A percentile compares a stretch with the other conserved stretches of the same genome.
Evolutionary conservation across 768 basidiomycete species (phyloP).

Genomic region (Serendipita sp.): DNA sequence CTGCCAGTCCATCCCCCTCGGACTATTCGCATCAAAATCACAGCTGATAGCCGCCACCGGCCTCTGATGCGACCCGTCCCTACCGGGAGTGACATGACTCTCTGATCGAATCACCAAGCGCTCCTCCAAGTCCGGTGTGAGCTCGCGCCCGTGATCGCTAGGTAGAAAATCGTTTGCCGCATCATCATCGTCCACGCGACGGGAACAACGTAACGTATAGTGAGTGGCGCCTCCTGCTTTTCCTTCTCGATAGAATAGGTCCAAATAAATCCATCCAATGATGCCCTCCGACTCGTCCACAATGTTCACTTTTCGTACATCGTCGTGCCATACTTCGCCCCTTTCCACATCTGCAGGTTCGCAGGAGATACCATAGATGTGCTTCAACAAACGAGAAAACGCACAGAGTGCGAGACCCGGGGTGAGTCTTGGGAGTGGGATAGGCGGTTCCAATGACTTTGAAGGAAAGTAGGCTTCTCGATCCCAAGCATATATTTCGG

Average conservation of each 20-base stretch:
- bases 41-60: slow-evolving; percentile 85
- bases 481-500: slow-evolving; percentile 86
- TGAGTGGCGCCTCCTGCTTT: slow-evolving; percentile 90
- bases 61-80: slow-evolving; percentile 64
- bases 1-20: slow-evolving; percentile 67
- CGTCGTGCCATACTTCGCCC: slow-evolving; percentile 79
- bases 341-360: slow-evolving; percentile 48
- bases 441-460: slow-evolving; percentile 47
- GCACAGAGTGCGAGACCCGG: slow-evolving; percentile 86
- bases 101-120: slow-evolving; percentile 13
- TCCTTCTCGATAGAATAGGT: slow-evolving; percentile 68
- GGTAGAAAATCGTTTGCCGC: slow-evolving; percentile 35
- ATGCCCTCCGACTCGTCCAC: slow-evolving; percentile 74
- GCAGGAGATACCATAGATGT: slow-evolving; percentile 73
- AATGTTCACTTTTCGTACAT: slow-evolving; percentile 85
- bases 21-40: background rate
- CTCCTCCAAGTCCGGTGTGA: slow-evolving; percentile 37
- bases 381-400: slow-evolving; percentile 72
- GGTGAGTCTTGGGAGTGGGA: slow-evolving; percentile 58
- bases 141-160: slow-evolving; percentile 22
- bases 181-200: slow-evolving; percentile 86
- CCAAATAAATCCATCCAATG: slow-evolving; percentile 90
- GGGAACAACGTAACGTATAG: slow-evolving; percentile 90
- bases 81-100: slow-evolving; percentile 39
- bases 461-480: slow-evolving; percentile 81